Evolutionary conservation across 768 basidiomycete genomes (phyloP).

Genomic region (Amanita pseudoporphyria): DNA sequence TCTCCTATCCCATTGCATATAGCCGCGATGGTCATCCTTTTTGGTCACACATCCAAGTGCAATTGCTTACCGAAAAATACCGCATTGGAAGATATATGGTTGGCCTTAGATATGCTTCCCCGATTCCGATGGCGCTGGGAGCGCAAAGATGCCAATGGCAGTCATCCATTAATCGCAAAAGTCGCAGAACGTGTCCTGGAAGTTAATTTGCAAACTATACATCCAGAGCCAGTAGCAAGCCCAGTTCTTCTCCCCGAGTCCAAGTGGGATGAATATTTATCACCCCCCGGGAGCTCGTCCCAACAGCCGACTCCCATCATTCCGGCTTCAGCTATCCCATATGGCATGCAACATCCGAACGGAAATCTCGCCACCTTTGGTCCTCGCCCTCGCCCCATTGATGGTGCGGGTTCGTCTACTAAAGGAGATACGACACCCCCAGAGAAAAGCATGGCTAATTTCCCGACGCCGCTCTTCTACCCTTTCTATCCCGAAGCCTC

Average conservation of each 20-base stretch:
- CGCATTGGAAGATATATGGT: constrained; percentile 76
- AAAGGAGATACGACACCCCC: constrained; percentile 27
- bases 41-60: constrained; percentile 76
- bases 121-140: constrained; percentile 92
- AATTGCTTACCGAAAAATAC: constrained; percentile 53
- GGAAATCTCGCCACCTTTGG: constrained; percentile 17
- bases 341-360: constrained; percentile 8
- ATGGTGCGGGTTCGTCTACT: constrained; percentile 20
- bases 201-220: constrained; percentile 56
- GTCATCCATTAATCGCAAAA: constrained; percentile 76
- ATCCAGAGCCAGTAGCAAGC: constrained; percentile 24
- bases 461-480: constrained; percentile 65
- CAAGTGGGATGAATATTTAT: constrained; percentile 41
- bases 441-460: constrained; percentile 46
- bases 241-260: constrained; percentile 41
- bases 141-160: constrained; percentile 69
- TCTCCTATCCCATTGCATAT: constrained; percentile 86
- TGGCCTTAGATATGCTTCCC: constrained; percentile 82
- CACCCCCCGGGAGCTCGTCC: constrained; percentile 21
- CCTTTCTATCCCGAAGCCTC: constrained; percentile 43
- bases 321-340: constrained; percentile 18
- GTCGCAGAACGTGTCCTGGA: constrained; percentile 76
- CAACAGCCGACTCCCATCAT: constrained; percentile 36
- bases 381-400: constrained; percentile 22
- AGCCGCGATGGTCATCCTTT: constrained; percentile 85